Conservation (phyloP, 139 green algal genomes). For the Chlamydomonas asymmetrica region DNA sequence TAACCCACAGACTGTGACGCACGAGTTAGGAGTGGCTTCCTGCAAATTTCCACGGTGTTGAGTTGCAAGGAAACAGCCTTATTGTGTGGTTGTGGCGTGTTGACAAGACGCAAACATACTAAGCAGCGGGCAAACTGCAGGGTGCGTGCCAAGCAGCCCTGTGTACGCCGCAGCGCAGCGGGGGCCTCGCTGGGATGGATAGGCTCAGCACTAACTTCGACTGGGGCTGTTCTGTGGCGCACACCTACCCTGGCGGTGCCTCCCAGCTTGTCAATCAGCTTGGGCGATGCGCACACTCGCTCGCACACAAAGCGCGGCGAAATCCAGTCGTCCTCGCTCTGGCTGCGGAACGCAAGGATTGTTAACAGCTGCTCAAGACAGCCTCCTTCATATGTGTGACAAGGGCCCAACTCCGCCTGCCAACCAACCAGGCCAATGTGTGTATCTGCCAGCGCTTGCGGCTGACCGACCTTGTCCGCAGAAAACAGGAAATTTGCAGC, state of each 20-base stretch:
- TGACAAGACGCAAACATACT: neutral
- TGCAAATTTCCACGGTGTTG: slow-evolving; percentile 42
- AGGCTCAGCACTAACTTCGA: neutral
- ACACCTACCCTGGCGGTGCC: slow-evolving; percentile 80
- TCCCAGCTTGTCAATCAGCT: slow-evolving; percentile 80
- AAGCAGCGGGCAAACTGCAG: neutral
- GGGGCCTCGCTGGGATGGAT: neutral
- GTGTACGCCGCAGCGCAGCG: neutral
- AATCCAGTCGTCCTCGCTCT: slow-evolving; percentile 42
- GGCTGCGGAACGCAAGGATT: no score
- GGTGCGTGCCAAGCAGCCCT: neutral
- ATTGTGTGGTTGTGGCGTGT: neutral
- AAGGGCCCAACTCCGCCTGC: no score
- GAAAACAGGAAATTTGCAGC: no score
- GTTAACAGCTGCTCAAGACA: no score
- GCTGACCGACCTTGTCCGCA: no score
- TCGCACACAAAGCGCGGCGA: slow-evolving; percentile 90
- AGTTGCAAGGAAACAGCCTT: neutral
- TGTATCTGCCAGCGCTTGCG: no score
- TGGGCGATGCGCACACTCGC: slow-evolving; percentile 88
- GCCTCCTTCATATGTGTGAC: no score
- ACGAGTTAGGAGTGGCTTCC: slow-evolving; percentile 85
- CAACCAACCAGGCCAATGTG: no score
- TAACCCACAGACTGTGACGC: slow-evolving; percentile 93
- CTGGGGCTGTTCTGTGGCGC: no score